Conservation (phyloP, 495 filamentous ascomycete species). For the Penicillium ucsense region DNA sequence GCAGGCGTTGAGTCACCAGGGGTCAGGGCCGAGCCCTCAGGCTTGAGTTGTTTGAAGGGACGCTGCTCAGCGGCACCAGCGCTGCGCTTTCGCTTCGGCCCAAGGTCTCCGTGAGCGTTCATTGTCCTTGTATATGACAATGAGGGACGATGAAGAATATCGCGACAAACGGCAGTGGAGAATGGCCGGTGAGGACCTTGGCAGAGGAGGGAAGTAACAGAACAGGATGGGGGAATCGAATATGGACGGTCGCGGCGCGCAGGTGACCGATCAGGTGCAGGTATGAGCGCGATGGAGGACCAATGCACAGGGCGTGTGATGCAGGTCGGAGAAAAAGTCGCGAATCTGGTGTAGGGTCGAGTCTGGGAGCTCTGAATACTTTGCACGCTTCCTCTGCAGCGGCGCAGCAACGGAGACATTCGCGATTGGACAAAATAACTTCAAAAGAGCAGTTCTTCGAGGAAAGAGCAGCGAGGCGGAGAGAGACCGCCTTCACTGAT, state of each 20-base stretch:
- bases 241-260: conserved; percentile 2
- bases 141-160: neutral
- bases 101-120: conserved; percentile 42
- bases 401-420: conserved; percentile 11
- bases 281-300: neutral
- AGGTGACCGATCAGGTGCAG: neutral
- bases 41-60: conserved; percentile 47
- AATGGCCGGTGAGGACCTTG: neutral
- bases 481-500: conserved; percentile 1
- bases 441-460: conserved; percentile 5
- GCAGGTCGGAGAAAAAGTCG: conserved; percentile 1
- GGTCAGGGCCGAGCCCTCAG: conserved; percentile 32
- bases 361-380: neutral
- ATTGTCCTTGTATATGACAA: conserved; percentile 22
- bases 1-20: conserved; percentile 37
- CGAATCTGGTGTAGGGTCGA: neutral
- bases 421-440: neutral
- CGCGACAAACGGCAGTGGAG: neutral
- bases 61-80: conserved; percentile 40
- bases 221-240: conserved; percentile 1
- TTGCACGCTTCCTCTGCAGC: conserved; percentile 4
- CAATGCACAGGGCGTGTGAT: conserved; percentile 6
- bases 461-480: conserved; percentile 1
- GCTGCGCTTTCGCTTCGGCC: conserved; percentile 54
- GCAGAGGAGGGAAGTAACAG: conserved; percentile 3